Evolutionary conservation across 2,329 filamentous ascomycete genomes (phyloP), one percentile per base, ranked within the genome.

Genomic region (Cordyceps tenuipes): DNA sequence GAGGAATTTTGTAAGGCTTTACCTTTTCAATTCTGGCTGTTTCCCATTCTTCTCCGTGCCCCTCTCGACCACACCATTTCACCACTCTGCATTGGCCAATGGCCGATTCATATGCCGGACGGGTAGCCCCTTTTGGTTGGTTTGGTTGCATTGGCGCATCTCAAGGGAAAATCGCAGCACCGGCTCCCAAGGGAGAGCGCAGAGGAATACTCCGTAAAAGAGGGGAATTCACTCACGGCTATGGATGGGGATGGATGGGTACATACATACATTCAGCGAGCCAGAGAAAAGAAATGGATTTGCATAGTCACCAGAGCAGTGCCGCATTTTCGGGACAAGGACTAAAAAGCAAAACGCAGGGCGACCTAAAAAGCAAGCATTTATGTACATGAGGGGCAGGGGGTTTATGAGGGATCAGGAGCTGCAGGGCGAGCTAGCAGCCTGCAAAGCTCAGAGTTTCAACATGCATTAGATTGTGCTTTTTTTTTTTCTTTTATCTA

Each of bases 341-440:
- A 57, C 15, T 21, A 57, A 50, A 31, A 43, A 49, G 55, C 46
- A 43, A 41, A 46, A 47, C 29, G 44, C 55, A 57, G 43, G 29
- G 53, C 53, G 53, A 56, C 52, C 26, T n/a, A 39, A 56, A 56
- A 56, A 56, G 43, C 26, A 56, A 56, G 53, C 12, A 56, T 26
- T 29, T 29, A 56, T 26, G 43, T 29, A 56, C 7, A 13, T 7
- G 43, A 43, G 26, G 53, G 4, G 15, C 2, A 29, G 29, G 5
- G 29, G 29, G 29, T 3, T 3, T 29, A 29, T 29, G 29, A 29
- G 29, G 29, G 5, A 29, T 29, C 29, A 8, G 13, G 43, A 41
- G 19, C 55, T 57, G 55, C 55, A 57, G 55, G 55, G 55, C 55
- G 54, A 19, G 19, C 12, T 49, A 34, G 17, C 21, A 13, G 53